Base-by-base conservation (phyloP, 148 eudicot genomes). In the Diospyros kaki region DNA sequence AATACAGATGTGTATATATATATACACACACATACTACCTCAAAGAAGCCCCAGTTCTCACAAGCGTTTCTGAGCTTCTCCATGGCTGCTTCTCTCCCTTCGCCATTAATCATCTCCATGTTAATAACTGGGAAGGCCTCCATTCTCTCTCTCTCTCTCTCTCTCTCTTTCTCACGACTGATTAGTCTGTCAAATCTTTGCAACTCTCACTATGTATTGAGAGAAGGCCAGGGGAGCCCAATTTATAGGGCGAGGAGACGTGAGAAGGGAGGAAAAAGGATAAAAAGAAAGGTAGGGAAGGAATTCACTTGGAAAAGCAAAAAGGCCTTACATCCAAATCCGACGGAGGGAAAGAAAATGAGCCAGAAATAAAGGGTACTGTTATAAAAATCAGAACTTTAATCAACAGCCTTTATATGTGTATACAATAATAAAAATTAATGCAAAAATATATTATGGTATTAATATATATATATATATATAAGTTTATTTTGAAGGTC, bases 41-140 rank as follows among this genome's bases (percentile, higher is more conserved):
- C 90, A 61, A 90, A 86, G 67, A 90, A 90, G 14, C 91, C 91
- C 94, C 94, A 90, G 38, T 90, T 88, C 60, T 88, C 87, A 63
- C 94, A 90, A 73, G 94, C 94, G 84, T 87, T 90, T 42, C 82
- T 83, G 58, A 90, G 84, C 64, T 58, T 66, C 48, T 83, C 83
- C 94, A 90, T 83, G 10, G 81, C 71, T 39, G 73, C 58, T 68
- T 63, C 76, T 76, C 88, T 87, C 50, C 84, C 86, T 7, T 83
- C 83, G 66, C 88, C 88, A 76, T 81, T 81, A 45, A 90, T 87
- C 50, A 84, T 90, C 80, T 81, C 84, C 87, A 90, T 77, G 78
- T 88, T 78, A 66, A 90, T 81, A 58, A 90, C 77, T 15, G 91
- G 94, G 77, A 90, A 90, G 40, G 69, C 81, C 78, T 80, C 91